Evolutionary conservation across 2,329 filamentous ascomycete genomes (phyloP).

Genomic region (Scytalidium sp.): DNA sequence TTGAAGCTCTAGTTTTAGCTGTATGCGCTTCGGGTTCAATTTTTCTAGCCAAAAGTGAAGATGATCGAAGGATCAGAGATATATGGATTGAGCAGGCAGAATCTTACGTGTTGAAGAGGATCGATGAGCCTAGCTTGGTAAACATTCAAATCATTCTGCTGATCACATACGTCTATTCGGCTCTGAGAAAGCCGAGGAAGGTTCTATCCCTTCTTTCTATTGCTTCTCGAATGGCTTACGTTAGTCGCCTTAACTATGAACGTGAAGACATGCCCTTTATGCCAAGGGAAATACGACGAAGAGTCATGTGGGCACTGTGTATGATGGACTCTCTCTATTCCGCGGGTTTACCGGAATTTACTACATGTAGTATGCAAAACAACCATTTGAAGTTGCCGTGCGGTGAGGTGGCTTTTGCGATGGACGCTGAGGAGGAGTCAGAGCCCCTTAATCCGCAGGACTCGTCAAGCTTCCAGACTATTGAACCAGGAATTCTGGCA

Average conservation of each 20-base stretch:
- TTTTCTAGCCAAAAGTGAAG: not conserved
- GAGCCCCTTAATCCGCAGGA: too few species aligned
- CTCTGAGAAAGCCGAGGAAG: not conserved
- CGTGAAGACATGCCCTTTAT: not conserved
- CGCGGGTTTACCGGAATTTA: not conserved
- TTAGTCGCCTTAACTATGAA: conserved; percentile 2
- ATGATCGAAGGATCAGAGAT: not conserved
- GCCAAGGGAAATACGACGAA: not conserved
- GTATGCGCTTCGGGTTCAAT: not conserved
- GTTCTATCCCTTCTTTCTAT: not conserved
- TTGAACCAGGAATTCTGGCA: not conserved
- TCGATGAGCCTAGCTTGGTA: not conserved
- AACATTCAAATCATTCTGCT: not conserved
- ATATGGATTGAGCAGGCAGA: not conserved
- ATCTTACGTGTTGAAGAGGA: not conserved
- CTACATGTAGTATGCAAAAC: not conserved
- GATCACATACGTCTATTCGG: not conserved
- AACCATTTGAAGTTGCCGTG: not conserved
- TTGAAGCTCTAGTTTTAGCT: too few species aligned
- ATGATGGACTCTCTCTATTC: conserved; percentile 1
- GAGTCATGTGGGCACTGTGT: conserved; percentile 2
- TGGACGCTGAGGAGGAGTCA: too few species aligned
- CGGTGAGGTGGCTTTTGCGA: not conserved
- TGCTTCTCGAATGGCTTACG: not conserved
- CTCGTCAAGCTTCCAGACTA: too few species aligned